A percentile compares a stretch with the other conserved stretches of the same genome.
Conservation (phyloP, 768 basidiomycete genomes). For the Arthromyces matolae region DNA sequence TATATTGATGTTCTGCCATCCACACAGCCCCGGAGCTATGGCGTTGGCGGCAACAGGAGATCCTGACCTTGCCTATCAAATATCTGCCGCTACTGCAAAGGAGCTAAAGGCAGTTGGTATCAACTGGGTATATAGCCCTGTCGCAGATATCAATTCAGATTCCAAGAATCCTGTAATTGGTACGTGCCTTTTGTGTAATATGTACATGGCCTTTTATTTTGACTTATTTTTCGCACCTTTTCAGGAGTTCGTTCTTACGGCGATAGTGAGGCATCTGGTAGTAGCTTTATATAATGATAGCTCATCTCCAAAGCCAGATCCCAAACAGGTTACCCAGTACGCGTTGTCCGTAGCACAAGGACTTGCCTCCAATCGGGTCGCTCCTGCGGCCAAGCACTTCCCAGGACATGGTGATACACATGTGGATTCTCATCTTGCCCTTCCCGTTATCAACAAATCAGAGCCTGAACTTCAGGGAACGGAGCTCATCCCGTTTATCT, state of each 20-base stretch:
- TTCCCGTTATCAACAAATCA: constrained; percentile 57
- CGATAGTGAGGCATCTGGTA: constrained; percentile 39
- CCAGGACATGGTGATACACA: constrained; percentile 75
- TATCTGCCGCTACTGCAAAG: constrained; percentile 44
- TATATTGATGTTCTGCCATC: background rate
- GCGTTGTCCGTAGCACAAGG: constrained; percentile 46
- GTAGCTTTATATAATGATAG: background rate
- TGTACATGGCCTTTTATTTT: background rate
- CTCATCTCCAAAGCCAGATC: constrained; percentile 37
- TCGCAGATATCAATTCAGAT: constrained; percentile 72
- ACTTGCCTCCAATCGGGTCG: constrained; percentile 45
- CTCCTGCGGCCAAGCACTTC: constrained; percentile 67
- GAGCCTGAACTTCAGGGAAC: constrained; percentile 35
- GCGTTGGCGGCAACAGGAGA: constrained; percentile 56
- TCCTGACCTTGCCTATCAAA: constrained; percentile 39
- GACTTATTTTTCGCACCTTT: background rate
- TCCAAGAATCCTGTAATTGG: constrained; percentile 69
- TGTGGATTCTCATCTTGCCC: constrained; percentile 64
- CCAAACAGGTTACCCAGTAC: constrained; percentile 45
- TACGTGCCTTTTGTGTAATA: too few species aligned
- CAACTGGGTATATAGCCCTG: constrained; percentile 70
- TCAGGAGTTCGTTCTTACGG: constrained; percentile 69
- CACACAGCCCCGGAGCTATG: constrained; percentile 67
- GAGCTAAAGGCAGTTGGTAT: constrained; percentile 62
- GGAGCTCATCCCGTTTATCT: constrained; percentile 59